Base-by-base conservation (phyloP, 148 eudicot species). In the Vaccinium darrowii region DNA sequence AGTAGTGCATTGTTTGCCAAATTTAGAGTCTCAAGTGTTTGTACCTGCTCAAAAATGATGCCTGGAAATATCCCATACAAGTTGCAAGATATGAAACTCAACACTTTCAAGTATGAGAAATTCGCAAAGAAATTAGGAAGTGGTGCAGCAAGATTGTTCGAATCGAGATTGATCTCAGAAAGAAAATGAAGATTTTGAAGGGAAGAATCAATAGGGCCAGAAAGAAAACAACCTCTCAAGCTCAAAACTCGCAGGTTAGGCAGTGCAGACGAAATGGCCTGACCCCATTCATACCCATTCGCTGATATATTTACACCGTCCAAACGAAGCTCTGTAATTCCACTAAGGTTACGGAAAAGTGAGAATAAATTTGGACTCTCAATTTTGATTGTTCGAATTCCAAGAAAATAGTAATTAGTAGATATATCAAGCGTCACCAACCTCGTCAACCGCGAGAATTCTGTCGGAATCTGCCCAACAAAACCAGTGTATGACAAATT, bases 401-500 rank as follows among this genome's bases (percentile, higher is more conserved):
- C 27, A 27, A 27, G 27, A 27, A 27, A 27, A 27, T 27, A 27
- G 27, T 27, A 27, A 27, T 27, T 0, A 27, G 27, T 27, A 60
- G 92, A 88, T 8, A 88, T 60, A 85, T 90, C 88, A 74, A 90
- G 87, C 47, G 0, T 27, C 27, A 27, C 27, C 27, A 88, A 84
- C 54, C 58, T 86, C 18, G 52, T 84, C 88, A 90, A 7, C 3
- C 3, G 47, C 0, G 90, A 84, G 0, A 90, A 57, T 58, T 65
- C 90, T 19, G 82, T 50, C 1, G 91, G 91, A 18, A 90, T 80
- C 33, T 90, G 87, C 75, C 90, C 90, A 12, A 13, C 53, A 58
- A 90, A 88, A 8, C 84, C 90, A 19, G 88, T 54, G 21, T 79
- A 65, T 57, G 91, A 90, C 84, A 90, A 52, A 69, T 89, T 87